A percentile compares a stretch with the other conserved stretches of the same genome.
These are phyloP conservation scores for Hygrocybe punicea DNA, from an alignment of 768 basidiomycete genomes.

Conservation along the genomic window DNA sequence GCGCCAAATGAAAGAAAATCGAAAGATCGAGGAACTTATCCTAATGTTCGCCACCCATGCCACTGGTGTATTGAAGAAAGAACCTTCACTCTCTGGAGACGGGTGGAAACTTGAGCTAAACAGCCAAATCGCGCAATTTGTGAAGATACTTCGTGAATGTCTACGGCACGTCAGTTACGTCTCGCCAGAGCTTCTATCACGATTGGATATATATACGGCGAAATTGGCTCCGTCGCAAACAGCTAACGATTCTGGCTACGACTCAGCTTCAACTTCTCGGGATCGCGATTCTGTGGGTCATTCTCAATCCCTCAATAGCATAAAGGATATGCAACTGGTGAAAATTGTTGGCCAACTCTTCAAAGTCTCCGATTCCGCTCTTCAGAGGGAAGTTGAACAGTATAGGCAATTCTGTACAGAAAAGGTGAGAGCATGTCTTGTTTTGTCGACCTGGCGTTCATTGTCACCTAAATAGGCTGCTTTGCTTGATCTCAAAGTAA, in stretches of 20 bases:
- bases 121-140: constrained; percentile 85
- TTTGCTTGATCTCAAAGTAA: constrained; percentile 79
- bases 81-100: constrained; percentile 76
- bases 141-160: constrained; percentile 80
- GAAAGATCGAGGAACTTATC: constrained; percentile 97
- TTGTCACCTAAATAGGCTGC: constrained; percentile 57
- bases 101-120: constrained; percentile 93
- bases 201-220: constrained; percentile 79
- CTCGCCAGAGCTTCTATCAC: constrained; percentile 73
- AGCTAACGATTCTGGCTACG: constrained; percentile 64
- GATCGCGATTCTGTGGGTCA: constrained; percentile 51
- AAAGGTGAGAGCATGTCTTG: constrained; percentile 47
- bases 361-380: constrained; percentile 62
- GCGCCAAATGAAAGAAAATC: constrained; percentile 89
- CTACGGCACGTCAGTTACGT: constrained; percentile 70
- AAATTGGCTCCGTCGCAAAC: constrained; percentile 68
- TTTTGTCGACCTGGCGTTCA: not conserved
- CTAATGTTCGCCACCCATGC: constrained; percentile 93
- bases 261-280: constrained; percentile 56
- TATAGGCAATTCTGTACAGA: constrained; percentile 66
- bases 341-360: constrained; percentile 67
- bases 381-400: constrained; percentile 72
- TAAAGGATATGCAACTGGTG: constrained; percentile 79
- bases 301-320: constrained; percentile 40
- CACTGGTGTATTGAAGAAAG: constrained; percentile 83